A percentile compares a stretch with the other conserved stretches of the same genome.
Conservation (phyloP, 2,329 filamentous ascomycete species). For the Colletotrichum sublineola region DNA sequence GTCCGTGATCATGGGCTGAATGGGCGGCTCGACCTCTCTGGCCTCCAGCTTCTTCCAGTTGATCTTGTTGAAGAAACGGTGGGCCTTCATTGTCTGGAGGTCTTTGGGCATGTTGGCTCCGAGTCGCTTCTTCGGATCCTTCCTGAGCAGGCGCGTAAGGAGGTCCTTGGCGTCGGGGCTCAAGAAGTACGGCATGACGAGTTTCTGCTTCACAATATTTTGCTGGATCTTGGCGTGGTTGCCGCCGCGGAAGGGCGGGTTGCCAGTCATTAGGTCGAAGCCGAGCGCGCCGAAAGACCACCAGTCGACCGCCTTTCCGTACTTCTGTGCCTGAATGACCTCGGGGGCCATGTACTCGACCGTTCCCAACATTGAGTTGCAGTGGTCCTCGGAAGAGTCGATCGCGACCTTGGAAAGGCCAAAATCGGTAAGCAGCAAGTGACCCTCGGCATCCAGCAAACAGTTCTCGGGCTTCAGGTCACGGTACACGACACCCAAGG, state of each 20-base stretch:
- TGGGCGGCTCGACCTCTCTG: conserved; percentile 87
- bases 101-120: conserved; percentile 93
- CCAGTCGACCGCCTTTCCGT: conserved; percentile 97
- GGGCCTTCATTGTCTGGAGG: conserved; percentile 85
- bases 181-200: conserved; percentile 89
- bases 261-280: conserved; percentile 92
- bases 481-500: conserved; percentile 93
- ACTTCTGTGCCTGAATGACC: conserved; percentile 87
- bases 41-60: conserved; percentile 91
- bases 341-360: conserved; percentile 99
- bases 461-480: conserved; percentile 99
- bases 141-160: conserved; percentile 88
- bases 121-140: conserved; percentile 91
- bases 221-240: conserved; percentile 97
- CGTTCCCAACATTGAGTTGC: conserved; percentile 93
- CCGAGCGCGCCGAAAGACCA: conserved; percentile 97
- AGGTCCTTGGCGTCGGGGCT: conserved; percentile 94
- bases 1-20: conserved; percentile 93
- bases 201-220: conserved; percentile 94
- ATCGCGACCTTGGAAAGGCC: conserved; percentile 95
- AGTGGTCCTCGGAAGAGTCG: conserved; percentile 70
- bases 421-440: conserved; percentile 95
- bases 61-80: conserved; percentile 97
- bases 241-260: conserved; percentile 88
- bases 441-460: conserved; percentile 89